A percentile compares a stretch with the other conserved stretches of the same genome.
Evolutionary conservation across 257 asterid species (phyloP).

Genomic region (Nicotiana tabacum): DNA sequence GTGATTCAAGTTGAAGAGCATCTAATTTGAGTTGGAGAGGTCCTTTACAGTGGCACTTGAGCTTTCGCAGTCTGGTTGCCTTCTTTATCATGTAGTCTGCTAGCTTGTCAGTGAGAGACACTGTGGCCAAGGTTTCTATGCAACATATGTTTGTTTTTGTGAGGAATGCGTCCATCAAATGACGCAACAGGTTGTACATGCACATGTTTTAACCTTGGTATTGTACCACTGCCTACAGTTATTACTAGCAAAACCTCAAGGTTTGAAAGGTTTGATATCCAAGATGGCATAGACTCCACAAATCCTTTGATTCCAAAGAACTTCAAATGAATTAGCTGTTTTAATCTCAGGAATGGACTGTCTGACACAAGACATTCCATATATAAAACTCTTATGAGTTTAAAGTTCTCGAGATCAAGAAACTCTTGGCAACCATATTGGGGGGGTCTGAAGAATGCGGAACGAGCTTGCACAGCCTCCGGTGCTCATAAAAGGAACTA

Average conservation of each 20-base stretch:
- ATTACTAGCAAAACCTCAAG: not conserved
- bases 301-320: not conserved
- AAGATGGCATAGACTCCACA: not conserved
- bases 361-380: not conserved
- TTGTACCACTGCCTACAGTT: not conserved
- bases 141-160: not conserved
- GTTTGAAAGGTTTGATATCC: not conserved
- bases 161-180: not conserved
- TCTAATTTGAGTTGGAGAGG: not conserved
- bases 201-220: not conserved
- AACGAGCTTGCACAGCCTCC: no score
- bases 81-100: not conserved
- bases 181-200: not conserved
- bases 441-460: not conserved
- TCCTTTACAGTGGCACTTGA: not conserved
- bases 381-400: not conserved
- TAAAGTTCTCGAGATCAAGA: not conserved
- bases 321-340: not conserved
- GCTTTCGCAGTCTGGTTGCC: not conserved
- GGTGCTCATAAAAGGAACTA: no score
- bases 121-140: not conserved
- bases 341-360: not conserved
- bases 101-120: not conserved
- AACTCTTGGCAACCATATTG: no score
- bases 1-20: not conserved